Base-by-base conservation (phyloP, 257 asterid genomes). In the Cynanchum wilfordii region DNA sequence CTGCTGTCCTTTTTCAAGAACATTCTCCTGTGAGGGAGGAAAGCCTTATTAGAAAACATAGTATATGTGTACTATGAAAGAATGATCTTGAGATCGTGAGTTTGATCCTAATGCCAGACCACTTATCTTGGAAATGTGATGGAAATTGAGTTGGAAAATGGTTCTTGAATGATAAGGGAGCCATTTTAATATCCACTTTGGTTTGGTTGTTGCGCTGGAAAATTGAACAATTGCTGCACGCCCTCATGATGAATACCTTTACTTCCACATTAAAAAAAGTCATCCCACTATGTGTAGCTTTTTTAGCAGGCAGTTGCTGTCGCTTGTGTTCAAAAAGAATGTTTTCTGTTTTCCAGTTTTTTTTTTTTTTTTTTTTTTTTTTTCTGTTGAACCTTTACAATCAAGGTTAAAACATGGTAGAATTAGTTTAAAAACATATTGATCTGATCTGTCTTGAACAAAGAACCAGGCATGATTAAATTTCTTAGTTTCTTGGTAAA, bases 211-310 rank as follows among this genome's bases (percentile, higher is more conserved):
- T 64, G 25, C 30, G 45, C n/a, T 30, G 47, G 67, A 30, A 25
- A 64, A 33, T 36, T 36, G 17, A 36, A 7, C 27, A 64, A 36
- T 64, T 36, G 50, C 69, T 36, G 50, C 69, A 64, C 69, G 50
- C 69, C 29, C 40, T 64, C 38, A 64, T 36, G 29, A 64, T 64
- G 69, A 19, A 16, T 13, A 44, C 69, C 69, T 30, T 64, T 64
- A 36, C 69, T 64, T 64, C 50, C 27, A 36, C 27, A 64, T 64
- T 17, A 64, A 36, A 64, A 64, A 64, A 47, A 33, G 38, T 8
- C 49, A 30, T 7, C 50, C 50, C 50, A 36, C 50, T 64, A 36
- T 64, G 11, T 64, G 22, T 64, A 19, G 49, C 69, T 64, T 64
- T 64, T 33, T 64, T 33, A 13, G 50, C 3, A 2, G 20, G 49